A percentile compares a stretch with the other conserved stretches of the same genome.
Conservation (phyloP, 2,329 filamentous ascomycete genomes). For the Sphaerulina vaccinii region DNA sequence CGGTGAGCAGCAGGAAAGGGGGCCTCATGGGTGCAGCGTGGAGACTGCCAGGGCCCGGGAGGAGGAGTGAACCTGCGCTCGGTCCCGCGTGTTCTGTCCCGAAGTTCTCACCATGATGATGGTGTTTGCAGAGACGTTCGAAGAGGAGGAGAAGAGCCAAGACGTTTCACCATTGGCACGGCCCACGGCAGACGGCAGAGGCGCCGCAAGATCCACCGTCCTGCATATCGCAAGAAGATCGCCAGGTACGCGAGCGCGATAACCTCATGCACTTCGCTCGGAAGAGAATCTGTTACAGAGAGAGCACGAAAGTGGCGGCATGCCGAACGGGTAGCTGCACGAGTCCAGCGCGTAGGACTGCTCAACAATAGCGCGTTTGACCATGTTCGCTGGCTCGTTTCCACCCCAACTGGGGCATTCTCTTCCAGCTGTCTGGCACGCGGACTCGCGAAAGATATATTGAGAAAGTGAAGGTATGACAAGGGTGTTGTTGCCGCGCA, state of each 20-base stretch:
- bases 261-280: slow-evolving; percentile 3
- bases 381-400: background rate
- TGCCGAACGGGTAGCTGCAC: slow-evolving; percentile 1
- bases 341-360: background rate
- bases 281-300: background rate
- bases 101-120: no score
- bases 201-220: background rate
- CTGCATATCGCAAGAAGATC: background rate
- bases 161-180: no score
- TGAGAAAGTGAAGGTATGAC: background rate
- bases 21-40: no score
- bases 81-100: no score
- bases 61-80: no score
- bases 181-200: no score
- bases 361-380: background rate
- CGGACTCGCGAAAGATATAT: background rate
- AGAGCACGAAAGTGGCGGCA: background rate
- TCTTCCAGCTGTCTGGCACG: slow-evolving; percentile 7
- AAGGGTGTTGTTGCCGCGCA: slow-evolving; percentile 2
- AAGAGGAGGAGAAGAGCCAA: background rate
- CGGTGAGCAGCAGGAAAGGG: no score
- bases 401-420: slow-evolving; percentile 5
- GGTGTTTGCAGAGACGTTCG: background rate
- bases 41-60: no score
- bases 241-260: slow-evolving; percentile 4